Conservation (phyloP, 768 basidiomycete species). For the Boletus bicolor region DNA sequence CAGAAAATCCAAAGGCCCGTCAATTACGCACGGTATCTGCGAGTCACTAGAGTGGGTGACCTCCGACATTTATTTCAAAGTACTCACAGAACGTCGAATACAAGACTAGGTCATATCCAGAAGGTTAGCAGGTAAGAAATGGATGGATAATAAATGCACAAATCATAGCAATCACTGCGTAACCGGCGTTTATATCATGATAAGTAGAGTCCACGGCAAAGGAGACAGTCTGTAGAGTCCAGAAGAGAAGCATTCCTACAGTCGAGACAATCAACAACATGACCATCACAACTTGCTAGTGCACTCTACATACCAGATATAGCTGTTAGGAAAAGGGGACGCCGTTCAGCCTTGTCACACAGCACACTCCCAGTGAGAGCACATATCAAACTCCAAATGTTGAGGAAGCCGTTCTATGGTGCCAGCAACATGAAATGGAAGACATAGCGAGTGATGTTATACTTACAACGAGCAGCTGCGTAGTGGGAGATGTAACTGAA, state of each 20-base stretch:
- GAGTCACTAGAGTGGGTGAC: not conserved
- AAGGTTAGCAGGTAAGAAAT: not conserved
- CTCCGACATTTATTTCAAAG: not conserved
- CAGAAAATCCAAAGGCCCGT: not conserved
- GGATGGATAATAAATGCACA: slow-evolving; percentile 25
- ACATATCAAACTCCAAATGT: slow-evolving; percentile 52
- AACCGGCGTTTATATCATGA: slow-evolving; percentile 29
- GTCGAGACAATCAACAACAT: slow-evolving; percentile 33
- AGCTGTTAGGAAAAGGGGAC: slow-evolving; percentile 47
- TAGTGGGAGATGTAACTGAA: slow-evolving; percentile 11
- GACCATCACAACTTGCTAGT: slow-evolving; percentile 12
- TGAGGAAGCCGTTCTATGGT: slow-evolving; percentile 49
- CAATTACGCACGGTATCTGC: slow-evolving; percentile 30
- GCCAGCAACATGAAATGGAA: not conserved
- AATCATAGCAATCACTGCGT: slow-evolving; percentile 46
- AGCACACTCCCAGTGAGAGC: slow-evolving; percentile 46
- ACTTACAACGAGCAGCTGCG: slow-evolving; percentile 40
- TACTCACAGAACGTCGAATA: slow-evolving; percentile 36
- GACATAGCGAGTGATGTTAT: not conserved
- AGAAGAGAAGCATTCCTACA: slow-evolving; percentile 38
- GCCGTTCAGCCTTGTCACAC: slow-evolving; percentile 47
- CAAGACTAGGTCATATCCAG: slow-evolving; percentile 25
- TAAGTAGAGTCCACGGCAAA: slow-evolving; percentile 11
- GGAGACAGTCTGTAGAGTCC: slow-evolving; percentile 18
- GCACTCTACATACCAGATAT: slow-evolving; percentile 35